These are phyloP conservation scores for Magnusiomyces tetraspermus DNA, from an alignment of 1,139 yeast species.

Conservation along the genomic window DNA sequence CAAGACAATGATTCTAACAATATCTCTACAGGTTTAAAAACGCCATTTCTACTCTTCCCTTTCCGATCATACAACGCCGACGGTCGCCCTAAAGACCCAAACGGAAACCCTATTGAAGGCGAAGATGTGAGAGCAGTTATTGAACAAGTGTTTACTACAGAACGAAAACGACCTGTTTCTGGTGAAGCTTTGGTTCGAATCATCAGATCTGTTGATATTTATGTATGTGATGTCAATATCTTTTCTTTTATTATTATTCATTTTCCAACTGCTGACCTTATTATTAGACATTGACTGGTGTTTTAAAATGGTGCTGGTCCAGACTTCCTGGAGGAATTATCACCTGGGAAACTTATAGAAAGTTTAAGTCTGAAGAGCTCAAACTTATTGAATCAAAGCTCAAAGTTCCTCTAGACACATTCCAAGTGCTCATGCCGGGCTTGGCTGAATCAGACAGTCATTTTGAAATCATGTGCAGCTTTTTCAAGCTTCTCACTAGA, in stretches of 20 bases:
- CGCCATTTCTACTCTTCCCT: conserved; percentile 29
- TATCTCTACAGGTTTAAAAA: conserved; percentile 13
- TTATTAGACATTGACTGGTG: conserved; percentile 50
- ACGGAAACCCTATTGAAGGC: conserved; percentile 16
- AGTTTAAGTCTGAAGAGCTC: conserved; percentile 56
- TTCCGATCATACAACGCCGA: conserved; percentile 22
- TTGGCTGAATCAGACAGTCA: conserved; percentile 78
- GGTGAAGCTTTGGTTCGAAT: conserved; percentile 26
- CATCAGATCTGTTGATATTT: conserved; percentile 25
- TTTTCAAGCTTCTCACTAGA: conserved; percentile 71
- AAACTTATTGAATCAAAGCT: conserved; percentile 20
- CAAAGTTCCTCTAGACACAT: conserved; percentile 49
- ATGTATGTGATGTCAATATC: conserved; percentile 12
- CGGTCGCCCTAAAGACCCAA: conserved; percentile 3
- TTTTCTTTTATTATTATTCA: background rate
- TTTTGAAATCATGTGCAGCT: conserved; percentile 82
- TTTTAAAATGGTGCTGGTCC: conserved; percentile 77
- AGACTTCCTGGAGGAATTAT: conserved; percentile 68
- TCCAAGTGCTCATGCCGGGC: conserved; percentile 71
- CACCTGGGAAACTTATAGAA: conserved; percentile 77
- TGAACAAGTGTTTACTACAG: conserved; percentile 22
- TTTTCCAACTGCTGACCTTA: too few relatives aligned
- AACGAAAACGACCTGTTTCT: conserved; percentile 20
- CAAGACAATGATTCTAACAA: background rate
- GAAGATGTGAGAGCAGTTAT: conserved; percentile 22